Percentiles rank a stretch among this genome's conserved stretches.
phyloP scores from a whole-genome alignment of 148 eudicot genomes.

The Diospyros kaki region DNA sequence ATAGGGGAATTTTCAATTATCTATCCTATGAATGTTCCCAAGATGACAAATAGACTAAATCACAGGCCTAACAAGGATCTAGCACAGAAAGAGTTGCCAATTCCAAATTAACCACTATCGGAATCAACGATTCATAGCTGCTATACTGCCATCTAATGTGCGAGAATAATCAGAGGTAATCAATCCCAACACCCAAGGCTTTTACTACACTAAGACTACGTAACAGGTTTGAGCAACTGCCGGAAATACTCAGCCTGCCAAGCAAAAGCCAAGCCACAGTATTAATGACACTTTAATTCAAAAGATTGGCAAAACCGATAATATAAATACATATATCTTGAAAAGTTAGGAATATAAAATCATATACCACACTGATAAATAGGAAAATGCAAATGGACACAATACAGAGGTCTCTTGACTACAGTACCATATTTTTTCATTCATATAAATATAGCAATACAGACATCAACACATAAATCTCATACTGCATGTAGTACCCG shows the following conservation, averaged over 20 bases:
- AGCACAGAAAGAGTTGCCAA: constrained; percentile 15
- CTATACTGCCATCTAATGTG: constrained; percentile 10
- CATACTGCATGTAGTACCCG: neutral
- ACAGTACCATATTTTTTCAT: neutral
- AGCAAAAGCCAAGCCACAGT: constrained; percentile 5
- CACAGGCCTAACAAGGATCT: constrained; percentile 21
- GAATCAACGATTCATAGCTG: constrained; percentile 10
- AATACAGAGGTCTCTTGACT: neutral
- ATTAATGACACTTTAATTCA: neutral
- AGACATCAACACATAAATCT: neutral
- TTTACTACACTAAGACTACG: constrained; percentile 44
- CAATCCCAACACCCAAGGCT: constrained; percentile 20
- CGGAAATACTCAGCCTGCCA: constrained; percentile 82
- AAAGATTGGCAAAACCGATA: neutral
- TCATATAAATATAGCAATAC: neutral
- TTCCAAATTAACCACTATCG: constrained; percentile 15
- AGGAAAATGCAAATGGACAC: neutral
- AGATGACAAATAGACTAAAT: constrained; percentile 16
- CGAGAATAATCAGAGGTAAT: constrained; percentile 11
- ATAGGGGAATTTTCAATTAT: neutral
- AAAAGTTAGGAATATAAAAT: neutral
- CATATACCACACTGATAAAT: neutral
- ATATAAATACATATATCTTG: neutral
- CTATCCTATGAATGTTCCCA: neutral
- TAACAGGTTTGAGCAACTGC: constrained; percentile 81